Evolutionary conservation across 106 monocot genomes (phyloP), one percentile per base, ranked within the genome.

Genomic region (Gastrodia elata): DNA sequence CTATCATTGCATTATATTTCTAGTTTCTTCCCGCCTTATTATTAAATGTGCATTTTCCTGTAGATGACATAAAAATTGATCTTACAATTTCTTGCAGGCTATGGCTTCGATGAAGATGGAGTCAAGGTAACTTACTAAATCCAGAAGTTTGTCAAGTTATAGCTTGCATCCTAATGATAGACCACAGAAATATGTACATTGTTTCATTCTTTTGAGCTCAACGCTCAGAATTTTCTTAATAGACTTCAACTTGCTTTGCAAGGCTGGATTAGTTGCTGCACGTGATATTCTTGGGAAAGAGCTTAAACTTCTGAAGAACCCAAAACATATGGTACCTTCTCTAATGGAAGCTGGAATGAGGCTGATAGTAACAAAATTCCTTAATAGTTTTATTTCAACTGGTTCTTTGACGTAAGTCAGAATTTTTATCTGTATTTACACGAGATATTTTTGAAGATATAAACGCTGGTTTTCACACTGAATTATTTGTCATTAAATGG

Each of bases 41-140:
- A n/a, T n/a, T n/a, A n/a, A n/a, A n/a, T n/a, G n/a, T n/a, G n/a
- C n/a, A n/a, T n/a, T n/a, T n/a, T n/a, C n/a, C n/a, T n/a, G n/a
- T n/a, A n/a, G n/a, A n/a, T n/a, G n/a, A n/a, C n/a, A n/a, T n/a
- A n/a, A n/a, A n/a, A n/a, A n/a, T n/a, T n/a, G n/a, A n/a, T n/a
- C n/a, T n/a, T n/a, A n/a, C n/a, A 39, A 46, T 71, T 74, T 22
- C 65, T 75, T 71, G 58, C 84, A 97, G 92, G 96, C 35, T 98
- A 93, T 78, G 92, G 97, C 8, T 93, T 98, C 82, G 93, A 98
- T 18, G 97, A 93, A 79, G 97, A 98, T 80, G 93, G 97, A 69
- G 35, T 98, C 43, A 91, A 93, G 93, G 97, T 97, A 76, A 33
- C 3, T 26, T 73, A 13, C 30, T 11, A 30, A 61, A 5, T 68